A percentile compares a stretch with the other conserved stretches of the same genome.
phyloP scores from a whole-genome alignment of 192 early-diverging fungal genomes.

The Umbelopsis isabellina region DNA sequence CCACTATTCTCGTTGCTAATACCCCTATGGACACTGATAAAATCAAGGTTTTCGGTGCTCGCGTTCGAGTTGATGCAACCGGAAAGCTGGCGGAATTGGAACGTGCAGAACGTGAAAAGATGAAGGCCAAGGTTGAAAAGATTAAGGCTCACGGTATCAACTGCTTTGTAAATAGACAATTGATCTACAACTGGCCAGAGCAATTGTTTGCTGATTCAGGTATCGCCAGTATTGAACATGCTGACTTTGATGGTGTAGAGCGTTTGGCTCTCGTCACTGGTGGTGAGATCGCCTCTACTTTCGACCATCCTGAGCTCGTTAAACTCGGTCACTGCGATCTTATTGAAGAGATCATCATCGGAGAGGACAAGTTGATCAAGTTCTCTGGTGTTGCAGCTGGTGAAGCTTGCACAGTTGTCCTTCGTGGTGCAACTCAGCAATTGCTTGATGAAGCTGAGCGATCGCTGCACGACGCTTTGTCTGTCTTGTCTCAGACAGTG shows the following conservation, averaged over 20 bases:
- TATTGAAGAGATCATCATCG: constrained; percentile 99
- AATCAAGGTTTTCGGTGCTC: constrained; percentile 99
- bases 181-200: constrained; percentile 99
- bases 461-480: constrained; percentile 95
- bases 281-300: constrained; percentile 97
- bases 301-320: constrained; percentile 97
- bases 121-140: constrained; percentile 98
- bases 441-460: constrained; percentile 97
- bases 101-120: constrained; percentile 97
- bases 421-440: constrained; percentile 94
- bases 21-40: constrained; percentile 99
- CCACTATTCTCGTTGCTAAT: constrained; percentile 96
- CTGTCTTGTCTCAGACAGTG: constrained; percentile 94
- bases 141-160: constrained; percentile 98
- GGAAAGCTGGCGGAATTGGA: constrained; percentile 98
- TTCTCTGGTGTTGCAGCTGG: constrained; percentile 95
- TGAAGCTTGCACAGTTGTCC: constrained; percentile 96
- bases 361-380: constrained; percentile 97
- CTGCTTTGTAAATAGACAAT: constrained; percentile 99
- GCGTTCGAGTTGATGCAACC: constrained; percentile 93
- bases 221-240: constrained; percentile 97
- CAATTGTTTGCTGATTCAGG: constrained; percentile 98
- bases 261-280: constrained; percentile 96
- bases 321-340: constrained; percentile 92
- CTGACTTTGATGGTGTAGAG: constrained; percentile 98